phyloP scores from a whole-genome alignment of 208 protist species.

The Jaenimonas drosophilae region DNA sequence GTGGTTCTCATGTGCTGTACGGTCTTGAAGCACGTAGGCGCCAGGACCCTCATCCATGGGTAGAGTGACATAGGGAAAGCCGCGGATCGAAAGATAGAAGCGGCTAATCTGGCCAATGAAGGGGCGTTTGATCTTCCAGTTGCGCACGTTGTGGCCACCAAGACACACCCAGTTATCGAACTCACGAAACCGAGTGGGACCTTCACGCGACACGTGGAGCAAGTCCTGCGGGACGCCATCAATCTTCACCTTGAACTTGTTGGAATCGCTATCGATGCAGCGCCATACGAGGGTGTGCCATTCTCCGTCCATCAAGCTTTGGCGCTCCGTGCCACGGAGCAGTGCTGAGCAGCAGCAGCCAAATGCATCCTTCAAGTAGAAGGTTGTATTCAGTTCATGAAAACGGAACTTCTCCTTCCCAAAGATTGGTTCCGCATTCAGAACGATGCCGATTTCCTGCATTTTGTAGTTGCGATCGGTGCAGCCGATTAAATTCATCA shows the following conservation, averaged over 20 bases:
- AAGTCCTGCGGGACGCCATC: constrained; percentile 79
- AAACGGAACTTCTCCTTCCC: constrained; percentile 74
- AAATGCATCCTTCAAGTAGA: constrained; percentile 78
- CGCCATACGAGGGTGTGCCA: constrained; percentile 87
- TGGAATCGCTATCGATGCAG: constrained; percentile 77
- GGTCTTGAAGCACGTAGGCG: constrained; percentile 71
- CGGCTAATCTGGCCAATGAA: constrained; percentile 69
- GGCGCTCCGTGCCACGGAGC: constrained; percentile 68
- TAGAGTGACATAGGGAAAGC: constrained; percentile 54
- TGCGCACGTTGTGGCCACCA: constrained; percentile 79
- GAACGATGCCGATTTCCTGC: constrained; percentile 78
- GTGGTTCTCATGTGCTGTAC: constrained; percentile 57
- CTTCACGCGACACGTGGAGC: constrained; percentile 68
- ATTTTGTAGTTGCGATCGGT: constrained; percentile 80
- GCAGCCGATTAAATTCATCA: constrained; percentile 75
- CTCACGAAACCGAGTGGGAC: constrained; percentile 50
- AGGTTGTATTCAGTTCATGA: constrained; percentile 73
- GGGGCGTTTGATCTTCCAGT: constrained; percentile 54
- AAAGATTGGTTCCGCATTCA: constrained; percentile 78
- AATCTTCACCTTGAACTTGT: constrained; percentile 81
- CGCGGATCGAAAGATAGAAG: constrained; percentile 61
- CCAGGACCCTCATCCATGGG: constrained; percentile 79
- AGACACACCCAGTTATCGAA: constrained; percentile 79
- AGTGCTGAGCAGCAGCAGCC: constrained; percentile 74
- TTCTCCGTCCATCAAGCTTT: constrained; percentile 76